These are phyloP conservation scores for Trametes sanguinea DNA, from an alignment of 768 basidiomycete genomes.

Conservation along the genomic window DNA sequence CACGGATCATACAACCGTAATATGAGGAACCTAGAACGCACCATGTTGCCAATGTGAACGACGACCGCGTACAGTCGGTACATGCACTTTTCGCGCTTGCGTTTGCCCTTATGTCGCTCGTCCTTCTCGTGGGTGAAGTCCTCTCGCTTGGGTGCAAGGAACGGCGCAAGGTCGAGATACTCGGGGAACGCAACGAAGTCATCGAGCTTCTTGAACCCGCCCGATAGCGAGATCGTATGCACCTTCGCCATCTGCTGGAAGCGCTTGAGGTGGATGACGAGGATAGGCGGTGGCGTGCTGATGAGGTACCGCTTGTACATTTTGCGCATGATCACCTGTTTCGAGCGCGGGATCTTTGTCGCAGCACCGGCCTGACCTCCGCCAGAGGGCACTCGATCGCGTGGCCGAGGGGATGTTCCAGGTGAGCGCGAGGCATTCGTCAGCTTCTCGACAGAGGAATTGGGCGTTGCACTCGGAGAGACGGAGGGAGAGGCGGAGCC, in stretches of 20 bases:
- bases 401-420: neutral
- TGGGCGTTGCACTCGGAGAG: conserved; percentile 29
- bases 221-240: conserved; percentile 61
- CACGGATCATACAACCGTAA: neutral
- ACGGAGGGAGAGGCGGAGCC: conserved; percentile 36
- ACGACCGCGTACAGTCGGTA: conserved; percentile 80
- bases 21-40: conserved; percentile 36
- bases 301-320: conserved; percentile 97
- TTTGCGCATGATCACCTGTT: conserved; percentile 74
- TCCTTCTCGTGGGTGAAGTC: conserved; percentile 53
- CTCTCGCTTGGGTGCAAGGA: conserved; percentile 78
- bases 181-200: conserved; percentile 92
- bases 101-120: conserved; percentile 20
- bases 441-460: conserved; percentile 14
- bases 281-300: conserved; percentile 77
- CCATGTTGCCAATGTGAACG: conserved; percentile 88
- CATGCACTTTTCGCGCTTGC: conserved; percentile 46
- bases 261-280: conserved; percentile 91
- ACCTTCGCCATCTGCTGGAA: conserved; percentile 84
- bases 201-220: conserved; percentile 86
- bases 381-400: neutral
- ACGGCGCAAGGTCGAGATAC: conserved; percentile 80
- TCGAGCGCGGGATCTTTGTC: conserved; percentile 39
- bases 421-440: neutral
- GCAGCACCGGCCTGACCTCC: neutral